Evolutionary conservation across 106 monocot genomes (phyloP).

Genomic region (Acorus calamus): DNA sequence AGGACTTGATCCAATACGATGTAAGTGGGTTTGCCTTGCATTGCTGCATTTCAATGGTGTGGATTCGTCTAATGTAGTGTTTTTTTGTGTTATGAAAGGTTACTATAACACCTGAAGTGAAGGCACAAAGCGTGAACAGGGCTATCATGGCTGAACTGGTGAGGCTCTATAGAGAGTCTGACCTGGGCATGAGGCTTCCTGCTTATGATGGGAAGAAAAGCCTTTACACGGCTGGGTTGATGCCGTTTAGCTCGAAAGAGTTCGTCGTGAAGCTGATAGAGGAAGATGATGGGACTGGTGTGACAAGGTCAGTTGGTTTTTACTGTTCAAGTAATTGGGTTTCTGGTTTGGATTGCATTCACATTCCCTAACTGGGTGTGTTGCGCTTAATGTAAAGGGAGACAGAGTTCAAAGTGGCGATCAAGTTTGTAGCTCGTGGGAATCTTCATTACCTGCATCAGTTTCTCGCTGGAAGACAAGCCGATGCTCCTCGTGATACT

Average conservation of each 20-base stretch:
- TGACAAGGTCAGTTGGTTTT: slow-evolving; percentile 17
- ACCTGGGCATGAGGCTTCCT: too few relatives aligned
- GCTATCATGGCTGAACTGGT: too few relatives aligned
- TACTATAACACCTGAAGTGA: too few relatives aligned
- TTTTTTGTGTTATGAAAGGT: too few relatives aligned
- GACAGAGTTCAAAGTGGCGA: slow-evolving; percentile 57
- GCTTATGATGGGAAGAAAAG: too few relatives aligned
- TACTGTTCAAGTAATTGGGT: background rate
- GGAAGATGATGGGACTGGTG: background rate
- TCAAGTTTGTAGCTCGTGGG: slow-evolving; percentile 73
- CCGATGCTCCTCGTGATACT: slow-evolving; percentile 62
- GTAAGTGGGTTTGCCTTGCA: slow-evolving; percentile 25
- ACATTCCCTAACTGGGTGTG: background rate
- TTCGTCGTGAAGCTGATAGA: too few relatives aligned
- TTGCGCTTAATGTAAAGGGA: slow-evolving; percentile 24
- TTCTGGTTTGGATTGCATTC: background rate
- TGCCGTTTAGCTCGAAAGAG: too few relatives aligned
- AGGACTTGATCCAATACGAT: slow-evolving; percentile 86
- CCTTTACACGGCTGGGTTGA: too few relatives aligned
- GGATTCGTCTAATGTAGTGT: too few relatives aligned
- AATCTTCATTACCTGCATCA: slow-evolving; percentile 55
- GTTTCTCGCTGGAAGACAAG: slow-evolving; percentile 59
- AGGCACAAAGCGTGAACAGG: too few relatives aligned
- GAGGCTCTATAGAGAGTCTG: too few relatives aligned
- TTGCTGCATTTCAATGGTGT: too few relatives aligned